Base-by-base conservation (phyloP, 2,329 filamentous ascomycete genomes). In the Ascochyta fabae region DNA sequence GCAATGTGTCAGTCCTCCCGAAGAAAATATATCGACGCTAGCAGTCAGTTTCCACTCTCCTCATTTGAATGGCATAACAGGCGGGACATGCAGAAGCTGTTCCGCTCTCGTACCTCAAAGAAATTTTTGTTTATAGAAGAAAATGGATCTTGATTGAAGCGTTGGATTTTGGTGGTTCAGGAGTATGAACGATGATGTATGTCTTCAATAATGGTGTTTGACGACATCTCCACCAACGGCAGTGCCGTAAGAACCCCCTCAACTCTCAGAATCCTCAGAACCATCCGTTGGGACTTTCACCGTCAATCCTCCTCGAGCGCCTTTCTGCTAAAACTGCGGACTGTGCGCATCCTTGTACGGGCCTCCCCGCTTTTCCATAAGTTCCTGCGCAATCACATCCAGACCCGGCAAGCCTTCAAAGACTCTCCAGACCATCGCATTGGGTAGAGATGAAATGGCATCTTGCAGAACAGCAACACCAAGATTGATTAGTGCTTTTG, bases 401-500 rank as follows among this genome's bases (percentile, higher is more conserved):
- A 46, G 10, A 2, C 10, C 35, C 6, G n/a, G 10, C 4, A 53
- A 9, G 16, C 31, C n/a, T 16, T 54, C 56, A 64, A 22, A 34
- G 38, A 16, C 47, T 47, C 13, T 43, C 62, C 36, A 67, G 49
- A 24, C 41, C 62, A 6, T 31, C 31, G 9, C 66, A 54, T 29
- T 65, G 26, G 36, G 57, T 35, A 69, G 52, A 1, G 45, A 53
- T 3, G 59, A 54, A 2, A 68, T 29, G 1, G 58, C 61, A 8
- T 48, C 48, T 38, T 56, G 45, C 33, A 72, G 29, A 1, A 68
- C 56, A 1, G 4, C 13, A 19, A 65, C 56, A 1, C 66, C 68
- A n/a, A 70, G 51, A 45, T 63, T 59, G 5, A 74, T 67, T 23
- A 75, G 50, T 13, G 62, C 40, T 41, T 58, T 33, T 4, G 67